Conservation (phyloP, 192 early-diverging fungal species). For the Coemansia javaensis region DNA sequence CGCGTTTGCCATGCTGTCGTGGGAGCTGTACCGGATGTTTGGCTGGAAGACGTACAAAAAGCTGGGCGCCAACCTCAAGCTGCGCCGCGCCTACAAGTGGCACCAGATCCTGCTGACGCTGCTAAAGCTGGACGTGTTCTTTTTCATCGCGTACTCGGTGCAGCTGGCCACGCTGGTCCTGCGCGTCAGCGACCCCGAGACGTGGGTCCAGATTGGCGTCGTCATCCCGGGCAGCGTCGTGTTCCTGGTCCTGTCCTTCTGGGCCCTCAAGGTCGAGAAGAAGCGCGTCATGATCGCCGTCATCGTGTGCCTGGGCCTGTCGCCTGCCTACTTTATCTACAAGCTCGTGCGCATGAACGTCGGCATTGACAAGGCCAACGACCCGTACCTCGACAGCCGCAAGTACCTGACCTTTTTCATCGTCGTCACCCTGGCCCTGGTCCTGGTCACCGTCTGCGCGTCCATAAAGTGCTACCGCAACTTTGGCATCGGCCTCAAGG, state of each 20-base stretch:
- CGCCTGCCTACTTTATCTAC: slow-evolving; percentile 54
- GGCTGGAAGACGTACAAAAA: slow-evolving; percentile 82
- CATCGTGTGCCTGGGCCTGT: slow-evolving; percentile 41
- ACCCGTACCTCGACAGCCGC: slow-evolving; percentile 50
- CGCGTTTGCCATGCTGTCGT: slow-evolving; percentile 48
- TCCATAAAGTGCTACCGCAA: slow-evolving; percentile 50
- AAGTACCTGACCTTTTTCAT: slow-evolving; percentile 54
- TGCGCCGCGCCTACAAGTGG: slow-evolving; percentile 71
- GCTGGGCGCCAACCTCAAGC: slow-evolving; percentile 71
- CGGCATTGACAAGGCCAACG: slow-evolving; percentile 38
- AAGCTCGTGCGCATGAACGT: slow-evolving; percentile 53
- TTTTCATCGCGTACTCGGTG: slow-evolving; percentile 73
- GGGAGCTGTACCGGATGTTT: slow-evolving; percentile 70
- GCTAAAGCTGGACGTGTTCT: slow-evolving; percentile 77
- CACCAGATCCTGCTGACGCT: slow-evolving; percentile 77
- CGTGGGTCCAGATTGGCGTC: slow-evolving; percentile 54
- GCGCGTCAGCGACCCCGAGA: slow-evolving; percentile 51
- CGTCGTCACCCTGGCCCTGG: slow-evolving; percentile 45
- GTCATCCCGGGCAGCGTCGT: slow-evolving; percentile 53
- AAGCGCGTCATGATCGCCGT: slow-evolving; percentile 45
- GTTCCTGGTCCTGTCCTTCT: slow-evolving; percentile 49
- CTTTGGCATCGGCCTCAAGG: slow-evolving; percentile 50
- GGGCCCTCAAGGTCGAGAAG: slow-evolving; percentile 51
- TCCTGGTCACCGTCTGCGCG: slow-evolving; percentile 48
- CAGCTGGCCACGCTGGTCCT: slow-evolving; percentile 66